Evolutionary conservation across 164 flowering plant genomes (phyloP).

Genomic region (Paratinospora sagittata): DNA sequence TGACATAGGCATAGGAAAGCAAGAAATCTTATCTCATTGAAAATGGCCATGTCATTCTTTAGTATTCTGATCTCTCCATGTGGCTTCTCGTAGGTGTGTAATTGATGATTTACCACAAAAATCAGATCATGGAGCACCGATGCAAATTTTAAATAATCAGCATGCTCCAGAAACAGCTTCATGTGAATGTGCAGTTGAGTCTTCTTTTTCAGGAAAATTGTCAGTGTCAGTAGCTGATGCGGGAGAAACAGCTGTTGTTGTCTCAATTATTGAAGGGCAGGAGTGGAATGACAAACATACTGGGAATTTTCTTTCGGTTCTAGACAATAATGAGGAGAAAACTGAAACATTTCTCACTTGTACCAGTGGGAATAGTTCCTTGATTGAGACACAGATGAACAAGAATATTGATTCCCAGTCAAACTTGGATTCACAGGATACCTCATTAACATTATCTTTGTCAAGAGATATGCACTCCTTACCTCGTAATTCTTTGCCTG

Average conservation of each 20-base stretch:
- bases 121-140: constrained; percentile 21
- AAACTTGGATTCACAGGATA: constrained; percentile 21
- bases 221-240: constrained; percentile 78
- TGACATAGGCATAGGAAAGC: too few species aligned
- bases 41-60: background rate
- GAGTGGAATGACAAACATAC: constrained; percentile 25
- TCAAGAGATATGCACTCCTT: constrained; percentile 26
- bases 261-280: constrained; percentile 58
- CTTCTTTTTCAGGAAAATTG: constrained; percentile 47
- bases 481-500: constrained; percentile 20
- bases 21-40: background rate
- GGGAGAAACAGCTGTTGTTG: constrained; percentile 92
- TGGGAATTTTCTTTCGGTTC: constrained; percentile 18
- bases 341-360: constrained; percentile 10
- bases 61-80: background rate
- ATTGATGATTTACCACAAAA: constrained; percentile 27
- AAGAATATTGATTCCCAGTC: constrained; percentile 18
- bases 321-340: constrained; percentile 16
- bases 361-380: constrained; percentile 12
- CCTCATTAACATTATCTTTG: constrained; percentile 29
- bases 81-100: constrained; percentile 40
- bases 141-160: constrained; percentile 20
- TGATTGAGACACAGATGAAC: constrained; percentile 11
- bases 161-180: constrained; percentile 19
- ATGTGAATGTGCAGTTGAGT: constrained; percentile 26